A percentile compares a stretch with the other conserved stretches of the same genome.
These are phyloP conservation scores for Lantana camara DNA, from an alignment of 257 asterid genomes.

Conservation along the genomic window DNA sequence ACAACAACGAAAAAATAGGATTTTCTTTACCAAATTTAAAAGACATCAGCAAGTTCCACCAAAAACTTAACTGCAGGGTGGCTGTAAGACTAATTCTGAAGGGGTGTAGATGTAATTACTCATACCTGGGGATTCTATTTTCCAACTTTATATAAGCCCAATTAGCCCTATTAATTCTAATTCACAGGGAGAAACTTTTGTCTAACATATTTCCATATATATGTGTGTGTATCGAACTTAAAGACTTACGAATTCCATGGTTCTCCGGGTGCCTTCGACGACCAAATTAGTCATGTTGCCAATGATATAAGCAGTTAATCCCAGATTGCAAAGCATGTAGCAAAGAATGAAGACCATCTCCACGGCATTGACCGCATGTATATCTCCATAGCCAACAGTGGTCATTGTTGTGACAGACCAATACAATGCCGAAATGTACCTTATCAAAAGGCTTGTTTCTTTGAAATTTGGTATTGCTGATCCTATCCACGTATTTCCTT, in stretches of 20 bases:
- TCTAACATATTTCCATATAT: too few relatives aligned
- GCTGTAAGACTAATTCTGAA: too few relatives aligned
- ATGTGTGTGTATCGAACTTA: not conserved
- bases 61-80: too few relatives aligned
- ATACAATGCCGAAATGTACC: slow-evolving; percentile 75
- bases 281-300: slow-evolving; percentile 97
- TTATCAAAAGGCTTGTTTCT: slow-evolving; percentile 51
- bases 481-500: slow-evolving; percentile 82
- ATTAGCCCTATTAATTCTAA: too few relatives aligned
- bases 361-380: slow-evolving; percentile 75
- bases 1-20: too few relatives aligned
- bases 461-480: slow-evolving; percentile 60
- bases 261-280: slow-evolving; percentile 90
- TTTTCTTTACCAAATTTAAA: too few relatives aligned
- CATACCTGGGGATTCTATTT: too few relatives aligned
- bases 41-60: too few relatives aligned
- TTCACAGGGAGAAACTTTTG: too few relatives aligned
- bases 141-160: too few relatives aligned
- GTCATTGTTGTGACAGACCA: slow-evolving; percentile 96
- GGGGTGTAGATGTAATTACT: too few relatives aligned
- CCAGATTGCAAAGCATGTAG: slow-evolving; percentile 86
- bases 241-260: slow-evolving; percentile 87
- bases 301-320: slow-evolving; percentile 85
- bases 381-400: slow-evolving; percentile 93
- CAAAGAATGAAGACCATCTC: slow-evolving; percentile 81